Percentiles rank a stretch among this genome's conserved stretches.
These are phyloP conservation scores for Nicotiana sylvestris DNA, from an alignment of 257 asterid genomes.

Conservation along the genomic window DNA sequence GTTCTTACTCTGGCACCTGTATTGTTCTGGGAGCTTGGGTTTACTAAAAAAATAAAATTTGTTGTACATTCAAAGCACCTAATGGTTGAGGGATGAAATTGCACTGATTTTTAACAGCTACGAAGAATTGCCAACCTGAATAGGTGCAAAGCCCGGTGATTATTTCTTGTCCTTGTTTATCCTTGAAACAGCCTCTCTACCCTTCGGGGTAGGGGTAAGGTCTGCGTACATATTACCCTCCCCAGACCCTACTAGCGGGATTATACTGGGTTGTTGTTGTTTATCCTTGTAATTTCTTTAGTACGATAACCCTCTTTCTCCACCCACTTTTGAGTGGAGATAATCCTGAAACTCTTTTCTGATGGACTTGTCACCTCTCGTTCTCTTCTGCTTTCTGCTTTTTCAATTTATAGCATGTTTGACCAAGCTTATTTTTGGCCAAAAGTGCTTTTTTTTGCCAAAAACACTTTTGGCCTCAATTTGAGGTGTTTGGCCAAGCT, in stretches of 20 bases:
- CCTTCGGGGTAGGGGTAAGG: no score
- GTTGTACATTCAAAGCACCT: neutral
- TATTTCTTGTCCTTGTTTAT: neutral
- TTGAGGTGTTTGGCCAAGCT: no score
- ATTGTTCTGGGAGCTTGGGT: neutral
- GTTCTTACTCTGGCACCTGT: neutral
- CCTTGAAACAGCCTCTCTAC: neutral
- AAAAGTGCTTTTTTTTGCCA: no score
- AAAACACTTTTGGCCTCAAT: no score
- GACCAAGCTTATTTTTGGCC: no score
- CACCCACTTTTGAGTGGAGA: neutral
- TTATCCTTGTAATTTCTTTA: constrained; percentile 1
- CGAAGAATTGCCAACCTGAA: neutral
- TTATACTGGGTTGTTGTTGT: neutral
- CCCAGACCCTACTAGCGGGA: no score
- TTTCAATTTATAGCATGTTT: neutral
- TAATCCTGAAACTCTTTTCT: neutral
- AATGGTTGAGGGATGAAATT: constrained; percentile 1
- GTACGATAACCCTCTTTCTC: neutral
- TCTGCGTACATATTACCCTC: no score
- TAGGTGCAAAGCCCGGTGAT: constrained; percentile 5
- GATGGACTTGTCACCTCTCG: neutral
- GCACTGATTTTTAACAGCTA: neutral
- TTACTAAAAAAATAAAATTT: neutral
- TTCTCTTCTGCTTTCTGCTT: neutral